phyloP scores from a whole-genome alignment of 148 eudicot species.

The Linanthus parryae region DNA sequence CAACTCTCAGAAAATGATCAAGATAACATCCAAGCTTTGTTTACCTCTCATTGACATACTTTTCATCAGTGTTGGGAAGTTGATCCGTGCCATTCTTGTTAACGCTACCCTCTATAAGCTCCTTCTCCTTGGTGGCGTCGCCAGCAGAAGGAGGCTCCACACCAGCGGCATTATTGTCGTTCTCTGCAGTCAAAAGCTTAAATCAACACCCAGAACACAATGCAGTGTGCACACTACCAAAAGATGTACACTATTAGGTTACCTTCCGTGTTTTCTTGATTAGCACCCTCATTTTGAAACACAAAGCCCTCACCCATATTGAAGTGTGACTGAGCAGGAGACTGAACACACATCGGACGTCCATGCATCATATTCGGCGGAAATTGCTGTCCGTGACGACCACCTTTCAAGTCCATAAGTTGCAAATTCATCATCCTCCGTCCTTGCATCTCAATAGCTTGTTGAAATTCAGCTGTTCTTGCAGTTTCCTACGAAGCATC shows the following conservation, averaged over 20 bases:
- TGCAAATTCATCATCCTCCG: constrained; percentile 78
- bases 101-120: constrained; percentile 16
- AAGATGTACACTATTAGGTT: background rate
- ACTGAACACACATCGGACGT: constrained; percentile 25
- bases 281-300: constrained; percentile 18
- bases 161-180: constrained; percentile 13
- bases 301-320: constrained; percentile 17
- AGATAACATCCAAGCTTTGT: too few relatives aligned
- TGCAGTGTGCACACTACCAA: background rate
- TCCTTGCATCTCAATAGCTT: constrained; percentile 75
- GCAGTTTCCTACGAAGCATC: constrained; percentile 63
- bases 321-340: constrained; percentile 22
- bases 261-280: constrained; percentile 50
- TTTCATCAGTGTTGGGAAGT: constrained; percentile 17
- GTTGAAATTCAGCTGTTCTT: constrained; percentile 70
- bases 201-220: background rate
- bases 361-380: constrained; percentile 25
- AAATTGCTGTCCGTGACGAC: constrained; percentile 23
- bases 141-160: constrained; percentile 10
- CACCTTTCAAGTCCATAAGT: constrained; percentile 55
- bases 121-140: constrained; percentile 16
- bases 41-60: constrained; percentile 51
- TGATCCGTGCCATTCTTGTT: constrained; percentile 25
- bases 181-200: constrained; percentile 18
- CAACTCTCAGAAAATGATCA: too few relatives aligned